phyloP scores from a whole-genome alignment of 2,329 filamentous ascomycete species.

The Didymosphaeria variabile region DNA sequence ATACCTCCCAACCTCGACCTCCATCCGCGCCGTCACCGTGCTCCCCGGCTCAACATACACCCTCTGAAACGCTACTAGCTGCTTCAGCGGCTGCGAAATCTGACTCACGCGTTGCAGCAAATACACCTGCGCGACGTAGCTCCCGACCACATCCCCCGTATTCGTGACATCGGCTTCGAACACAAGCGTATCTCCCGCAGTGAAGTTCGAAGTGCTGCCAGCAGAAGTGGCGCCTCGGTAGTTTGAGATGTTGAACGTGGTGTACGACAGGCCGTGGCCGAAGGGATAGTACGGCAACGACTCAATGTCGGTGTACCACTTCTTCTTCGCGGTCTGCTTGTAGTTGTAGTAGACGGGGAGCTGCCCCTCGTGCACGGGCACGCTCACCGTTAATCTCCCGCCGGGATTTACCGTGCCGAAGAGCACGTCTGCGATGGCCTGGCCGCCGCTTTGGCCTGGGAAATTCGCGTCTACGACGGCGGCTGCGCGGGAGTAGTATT shows the following conservation, averaged over 20 bases:
- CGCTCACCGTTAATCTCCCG: slow-evolving; percentile 74
- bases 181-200: slow-evolving; percentile 37
- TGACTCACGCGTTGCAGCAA: slow-evolving; percentile 51
- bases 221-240: slow-evolving; percentile 42
- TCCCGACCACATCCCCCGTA: slow-evolving; percentile 44
- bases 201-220: slow-evolving; percentile 31
- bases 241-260: slow-evolving; percentile 59
- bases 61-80: slow-evolving; percentile 55
- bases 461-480: slow-evolving; percentile 54
- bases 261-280: slow-evolving; percentile 71
- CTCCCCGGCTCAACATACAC: slow-evolving; percentile 51
- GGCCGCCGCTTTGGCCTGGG: slow-evolving; percentile 76
- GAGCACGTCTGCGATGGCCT: slow-evolving; percentile 76
- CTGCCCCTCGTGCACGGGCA: slow-evolving; percentile 65
- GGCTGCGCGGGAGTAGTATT: slow-evolving; percentile 50
- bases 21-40: slow-evolving; percentile 41
- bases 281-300: slow-evolving; percentile 65
- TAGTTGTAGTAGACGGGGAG: slow-evolving; percentile 74
- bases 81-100: slow-evolving; percentile 54
- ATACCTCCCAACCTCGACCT: slow-evolving; percentile 55
- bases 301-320: slow-evolving; percentile 63
- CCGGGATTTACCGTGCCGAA: slow-evolving; percentile 76
- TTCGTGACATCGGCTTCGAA: slow-evolving; percentile 51
- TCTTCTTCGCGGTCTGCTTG: slow-evolving; percentile 64
- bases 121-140: slow-evolving; percentile 56